Evolutionary conservation across 1,284 basidiomycete species (phyloP).

Genomic region (Thecaphora frezii): DNA sequence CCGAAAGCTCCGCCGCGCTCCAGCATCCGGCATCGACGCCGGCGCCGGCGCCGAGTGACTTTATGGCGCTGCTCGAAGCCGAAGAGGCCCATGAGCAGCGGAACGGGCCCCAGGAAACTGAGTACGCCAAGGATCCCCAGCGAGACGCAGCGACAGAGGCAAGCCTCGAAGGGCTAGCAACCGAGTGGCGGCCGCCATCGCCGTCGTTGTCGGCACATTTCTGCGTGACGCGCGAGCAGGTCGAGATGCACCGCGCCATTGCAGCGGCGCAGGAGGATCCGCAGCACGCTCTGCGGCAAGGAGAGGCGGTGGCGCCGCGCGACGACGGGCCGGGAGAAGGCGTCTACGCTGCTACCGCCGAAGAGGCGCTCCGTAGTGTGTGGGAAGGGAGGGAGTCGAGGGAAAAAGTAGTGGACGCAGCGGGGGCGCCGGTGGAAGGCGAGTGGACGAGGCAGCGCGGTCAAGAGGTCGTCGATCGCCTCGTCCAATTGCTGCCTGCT

Average conservation of each 20-base stretch:
- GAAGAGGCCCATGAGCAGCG: too few species aligned
- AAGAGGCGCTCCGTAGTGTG: slow-evolving; percentile 11
- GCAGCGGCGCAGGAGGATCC: slow-evolving; percentile 15
- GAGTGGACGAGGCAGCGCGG: background rate
- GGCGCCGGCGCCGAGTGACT: too few species aligned
- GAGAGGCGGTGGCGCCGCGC: slow-evolving; percentile 14
- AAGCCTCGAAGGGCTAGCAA: slow-evolving; percentile 7
- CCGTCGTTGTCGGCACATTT: slow-evolving; percentile 7
- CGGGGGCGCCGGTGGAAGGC: slow-evolving; percentile 1
- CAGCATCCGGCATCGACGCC: background rate
- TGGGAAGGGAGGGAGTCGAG: slow-evolving; percentile 11
- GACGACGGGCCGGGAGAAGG: slow-evolving; percentile 13
- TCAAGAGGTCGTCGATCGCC: background rate
- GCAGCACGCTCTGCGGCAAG: slow-evolving; percentile 5
- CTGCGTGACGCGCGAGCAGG: slow-evolving; percentile 23
- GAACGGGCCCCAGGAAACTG: too few species aligned
- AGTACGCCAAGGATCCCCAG: background rate
- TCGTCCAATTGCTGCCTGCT: background rate
- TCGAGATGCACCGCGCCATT: slow-evolving; percentile 16
- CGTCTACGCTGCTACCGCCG: slow-evolving; percentile 22
- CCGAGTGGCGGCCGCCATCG: slow-evolving; percentile 17
- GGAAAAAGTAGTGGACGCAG: background rate
- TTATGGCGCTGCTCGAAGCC: too few species aligned
- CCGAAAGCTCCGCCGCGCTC: background rate
- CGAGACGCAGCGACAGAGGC: background rate